These are phyloP conservation scores for Hericium rajendrae DNA, from an alignment of 768 basidiomycete species.

Conservation along the genomic window DNA sequence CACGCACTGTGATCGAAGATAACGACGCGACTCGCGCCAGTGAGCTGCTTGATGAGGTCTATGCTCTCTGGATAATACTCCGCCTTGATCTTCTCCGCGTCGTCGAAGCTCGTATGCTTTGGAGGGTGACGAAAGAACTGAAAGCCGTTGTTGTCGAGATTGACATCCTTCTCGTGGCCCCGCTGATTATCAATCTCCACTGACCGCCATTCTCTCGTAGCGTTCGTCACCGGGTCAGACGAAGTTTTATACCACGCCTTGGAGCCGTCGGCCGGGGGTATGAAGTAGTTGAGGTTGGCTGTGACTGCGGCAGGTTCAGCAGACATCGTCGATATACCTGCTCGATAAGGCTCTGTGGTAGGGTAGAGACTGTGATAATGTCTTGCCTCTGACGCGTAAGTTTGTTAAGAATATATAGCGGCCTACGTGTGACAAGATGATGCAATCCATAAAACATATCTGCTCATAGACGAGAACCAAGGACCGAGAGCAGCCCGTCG, in stretches of 20 bases:
- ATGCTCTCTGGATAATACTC: conserved; percentile 57
- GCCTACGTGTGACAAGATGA: too few species aligned
- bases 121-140: conserved; percentile 31
- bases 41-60: conserved; percentile 46
- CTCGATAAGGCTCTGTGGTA: neutral
- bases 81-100: conserved; percentile 40
- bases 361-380: too few species aligned
- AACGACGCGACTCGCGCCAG: conserved; percentile 51
- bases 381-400: too few species aligned
- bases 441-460: too few species aligned
- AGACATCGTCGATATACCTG: neutral
- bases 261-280: conserved; percentile 19
- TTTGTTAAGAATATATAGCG: too few species aligned
- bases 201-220: conserved; percentile 18
- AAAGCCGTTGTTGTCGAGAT: conserved; percentile 45
- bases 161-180: conserved; percentile 34
- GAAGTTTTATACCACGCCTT: conserved; percentile 18
- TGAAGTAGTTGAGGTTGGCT: conserved; percentile 14
- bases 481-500: too few species aligned
- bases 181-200: conserved; percentile 44
- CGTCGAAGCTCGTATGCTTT: conserved; percentile 36
- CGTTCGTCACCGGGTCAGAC: conserved; percentile 27
- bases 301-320: conserved; percentile 6
- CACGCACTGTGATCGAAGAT: conserved; percentile 56
- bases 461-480: too few species aligned